Evolutionary conservation across 176 grass and related monocot species (phyloP), one percentile per base, ranked within the genome.

Genomic region (Lolium rigidum): DNA sequence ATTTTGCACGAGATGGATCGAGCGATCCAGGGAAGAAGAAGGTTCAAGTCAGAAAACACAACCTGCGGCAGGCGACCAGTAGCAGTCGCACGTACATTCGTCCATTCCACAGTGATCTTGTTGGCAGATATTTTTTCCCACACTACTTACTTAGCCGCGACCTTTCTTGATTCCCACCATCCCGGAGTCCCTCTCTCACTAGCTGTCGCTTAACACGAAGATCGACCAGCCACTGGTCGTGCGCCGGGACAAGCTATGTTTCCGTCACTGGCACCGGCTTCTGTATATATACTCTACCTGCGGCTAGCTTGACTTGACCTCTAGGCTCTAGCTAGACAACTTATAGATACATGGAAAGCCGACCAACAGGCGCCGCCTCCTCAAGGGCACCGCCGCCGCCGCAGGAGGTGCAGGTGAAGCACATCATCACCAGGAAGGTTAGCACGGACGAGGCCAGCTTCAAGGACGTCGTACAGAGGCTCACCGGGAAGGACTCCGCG

Each of bases 401-500:
- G 6, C 59, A 58, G 1, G 51, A 21, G 25, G 79, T 90, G 62
- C 82, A 86, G 72, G 84, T 90, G 63, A 90, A 39, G 79, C 88
- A 86, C 83, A 82, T 90, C 79, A 79, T 90, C 20, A 82, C 84
- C 5, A 70, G 63, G 72, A 24, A 72, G 72, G 88, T 90, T 63
- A 90, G 62, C 83, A 52, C 83, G 11, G 88, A 90, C 79, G n/a
- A 71, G 62, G 79, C 83, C 22, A 82, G 15, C 79, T 86, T 86
- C 54, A 90, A 86, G 84, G 84, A 86, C 63, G 83, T 90, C 72
- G 83, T 90, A 83, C 88, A 82, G 2, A 54, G 62, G 72, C 83
- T 90, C 83, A 90, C 88, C 72, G 88, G 88, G 51, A 90, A 86
- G 63, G 88, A 90, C 78, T 90, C 83, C 21, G 88, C 20, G 3